Evolutionary conservation across 139 green algal genomes (phyloP).

Genomic region (Coelastrella sp.): DNA sequence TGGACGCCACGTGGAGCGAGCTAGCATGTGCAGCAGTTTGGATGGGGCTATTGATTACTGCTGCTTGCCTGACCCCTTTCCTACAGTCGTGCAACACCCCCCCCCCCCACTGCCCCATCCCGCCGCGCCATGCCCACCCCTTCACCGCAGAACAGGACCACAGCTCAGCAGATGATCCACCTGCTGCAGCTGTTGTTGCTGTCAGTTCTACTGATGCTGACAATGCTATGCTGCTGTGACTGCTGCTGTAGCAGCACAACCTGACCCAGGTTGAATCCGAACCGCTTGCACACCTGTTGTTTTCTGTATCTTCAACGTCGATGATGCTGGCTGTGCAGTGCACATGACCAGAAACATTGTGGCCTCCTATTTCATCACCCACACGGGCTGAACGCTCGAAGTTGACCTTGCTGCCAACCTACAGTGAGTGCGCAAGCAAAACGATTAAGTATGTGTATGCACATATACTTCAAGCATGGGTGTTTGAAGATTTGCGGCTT

Average conservation of each 20-base stretch:
- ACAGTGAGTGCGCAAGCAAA: not conserved
- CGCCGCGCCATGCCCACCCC: too few species aligned
- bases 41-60: too few species aligned
- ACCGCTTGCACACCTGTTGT: slow-evolving; percentile 71
- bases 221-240: not conserved
- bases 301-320: slow-evolving; percentile 69
- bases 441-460: not conserved
- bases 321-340: slow-evolving; percentile 78
- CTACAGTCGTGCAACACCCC: not conserved
- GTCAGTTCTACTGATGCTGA: not conserved
- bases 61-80: not conserved
- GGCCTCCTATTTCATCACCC: slow-evolving; percentile 96
- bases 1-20: too few species aligned
- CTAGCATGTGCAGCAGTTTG: too few species aligned
- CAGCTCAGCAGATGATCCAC: not conserved
- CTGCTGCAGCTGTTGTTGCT: slow-evolving; percentile 5
- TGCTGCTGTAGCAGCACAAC: not conserved
- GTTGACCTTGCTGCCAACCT: slow-evolving; percentile 77
- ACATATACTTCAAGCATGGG: not conserved
- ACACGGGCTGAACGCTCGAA: slow-evolving; percentile 89
- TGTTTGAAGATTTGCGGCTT: too few species aligned
- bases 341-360: slow-evolving; percentile 94
- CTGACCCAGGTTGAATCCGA: too few species aligned
- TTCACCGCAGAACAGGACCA: not conserved
- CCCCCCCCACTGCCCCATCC: not conserved